A percentile compares a stretch with the other conserved stretches of the same genome.
Evolutionary conservation across 495 filamentous ascomycete genomes (phyloP).

Genomic region (Penicillium desertorum): DNA sequence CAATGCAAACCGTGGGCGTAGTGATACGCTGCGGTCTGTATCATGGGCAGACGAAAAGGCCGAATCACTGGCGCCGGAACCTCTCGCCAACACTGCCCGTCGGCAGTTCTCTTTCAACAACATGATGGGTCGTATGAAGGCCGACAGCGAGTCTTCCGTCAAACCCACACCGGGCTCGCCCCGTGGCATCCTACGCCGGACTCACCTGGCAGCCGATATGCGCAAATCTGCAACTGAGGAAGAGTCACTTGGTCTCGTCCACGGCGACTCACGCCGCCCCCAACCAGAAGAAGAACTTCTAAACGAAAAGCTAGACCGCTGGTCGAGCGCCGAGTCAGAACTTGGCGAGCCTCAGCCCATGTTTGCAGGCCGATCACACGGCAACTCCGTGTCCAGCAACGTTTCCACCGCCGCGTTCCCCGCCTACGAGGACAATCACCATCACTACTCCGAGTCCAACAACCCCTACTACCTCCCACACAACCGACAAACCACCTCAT

Average conservation of each 20-base stretch:
- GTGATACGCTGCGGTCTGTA: conserved; percentile 40
- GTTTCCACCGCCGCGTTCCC: conserved; percentile 38
- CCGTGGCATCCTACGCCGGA: conserved; percentile 46
- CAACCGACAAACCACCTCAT: conserved; percentile 12
- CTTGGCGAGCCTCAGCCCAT: conserved; percentile 21
- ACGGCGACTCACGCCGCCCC: conserved; percentile 56
- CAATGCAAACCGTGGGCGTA: conserved; percentile 24
- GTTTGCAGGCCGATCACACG: conserved; percentile 25
- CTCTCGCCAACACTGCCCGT: conserved; percentile 38
- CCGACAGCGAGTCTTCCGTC: conserved; percentile 33
- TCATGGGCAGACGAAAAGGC: conserved; percentile 28
- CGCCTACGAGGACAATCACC: conserved; percentile 36
- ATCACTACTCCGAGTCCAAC: conserved; percentile 17
- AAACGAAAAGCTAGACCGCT: conserved; percentile 37
- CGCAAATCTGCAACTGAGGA: conserved; percentile 72
- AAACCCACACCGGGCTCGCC: conserved; percentile 30
- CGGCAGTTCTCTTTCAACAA: conserved; percentile 93
- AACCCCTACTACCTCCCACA: conserved; percentile 30
- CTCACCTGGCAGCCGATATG: conserved; percentile 36
- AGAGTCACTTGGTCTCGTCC: conserved; percentile 82
- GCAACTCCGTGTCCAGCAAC: conserved; percentile 29
- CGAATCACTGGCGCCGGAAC: conserved; percentile 30
- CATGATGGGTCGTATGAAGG: conserved; percentile 59
- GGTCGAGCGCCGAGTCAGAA: conserved; percentile 33
- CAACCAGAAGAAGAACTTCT: conserved; percentile 27